phyloP scores from a whole-genome alignment of 2,329 filamentous ascomycete species.

The Stemphylium beticola region DNA sequence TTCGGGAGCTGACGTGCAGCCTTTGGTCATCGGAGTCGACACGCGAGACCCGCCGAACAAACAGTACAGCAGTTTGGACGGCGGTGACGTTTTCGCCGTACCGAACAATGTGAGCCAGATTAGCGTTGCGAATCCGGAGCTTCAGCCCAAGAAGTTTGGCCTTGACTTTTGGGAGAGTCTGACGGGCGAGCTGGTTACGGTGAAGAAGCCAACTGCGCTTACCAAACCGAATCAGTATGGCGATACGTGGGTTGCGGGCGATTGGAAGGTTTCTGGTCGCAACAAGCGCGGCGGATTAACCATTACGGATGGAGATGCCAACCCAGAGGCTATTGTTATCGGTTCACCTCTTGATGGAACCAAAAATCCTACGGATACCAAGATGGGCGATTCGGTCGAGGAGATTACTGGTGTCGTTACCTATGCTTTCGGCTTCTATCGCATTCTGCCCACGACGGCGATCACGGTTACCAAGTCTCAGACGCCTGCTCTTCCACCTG shows the following conservation, averaged over 20 bases:
- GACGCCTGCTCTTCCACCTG: conserved; percentile 55
- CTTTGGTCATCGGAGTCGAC: conserved; percentile 67
- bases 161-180: conserved; percentile 78
- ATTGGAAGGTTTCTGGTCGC: conserved; percentile 67
- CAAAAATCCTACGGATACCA: conserved; percentile 63
- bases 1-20: conserved; percentile 60
- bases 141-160: conserved; percentile 67
- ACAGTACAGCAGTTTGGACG: conserved; percentile 67
- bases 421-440: conserved; percentile 72
- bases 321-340: conserved; percentile 72
- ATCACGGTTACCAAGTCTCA: conserved; percentile 56
- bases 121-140: conserved; percentile 64
- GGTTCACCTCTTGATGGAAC: conserved; percentile 70
- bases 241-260: conserved; percentile 72
- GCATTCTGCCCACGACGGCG: conserved; percentile 68
- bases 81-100: conserved; percentile 68
- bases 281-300: conserved; percentile 71
- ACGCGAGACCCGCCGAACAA: conserved; percentile 64
- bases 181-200: conserved; percentile 69
- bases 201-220: conserved; percentile 63
- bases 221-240: conserved; percentile 68
- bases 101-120: conserved; percentile 68
- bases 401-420: conserved; percentile 73
- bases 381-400: conserved; percentile 68
- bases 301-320: conserved; percentile 65